Percentiles rank a stretch among this genome's conserved stretches.
Evolutionary conservation across 2,329 filamentous ascomycete genomes (phyloP).

Genomic region (Fusarium sp.): DNA sequence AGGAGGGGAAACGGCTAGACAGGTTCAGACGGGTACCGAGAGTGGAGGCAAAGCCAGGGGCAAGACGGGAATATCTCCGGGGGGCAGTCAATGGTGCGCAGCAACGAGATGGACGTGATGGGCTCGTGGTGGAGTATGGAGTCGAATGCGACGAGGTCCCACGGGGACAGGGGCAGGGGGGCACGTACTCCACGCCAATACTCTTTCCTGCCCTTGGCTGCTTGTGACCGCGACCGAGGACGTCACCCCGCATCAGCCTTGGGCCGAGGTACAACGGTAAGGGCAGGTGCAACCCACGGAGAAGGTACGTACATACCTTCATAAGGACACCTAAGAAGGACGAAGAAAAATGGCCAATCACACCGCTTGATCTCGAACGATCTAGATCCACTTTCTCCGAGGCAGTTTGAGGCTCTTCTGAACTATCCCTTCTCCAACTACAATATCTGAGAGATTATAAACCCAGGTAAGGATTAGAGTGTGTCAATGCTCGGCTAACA

Average conservation of each 20-base stretch:
- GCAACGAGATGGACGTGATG: neutral
- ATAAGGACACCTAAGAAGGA: neutral
- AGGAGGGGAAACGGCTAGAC: neutral
- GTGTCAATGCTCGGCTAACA: neutral
- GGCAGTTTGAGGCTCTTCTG: slow-evolving; percentile 35
- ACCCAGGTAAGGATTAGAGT: neutral
- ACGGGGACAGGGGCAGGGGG: neutral
- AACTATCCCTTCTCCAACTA: neutral
- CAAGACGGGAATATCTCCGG: neutral
- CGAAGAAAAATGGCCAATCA: slow-evolving; percentile 13
- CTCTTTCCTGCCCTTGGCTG: slow-evolving; percentile 5
- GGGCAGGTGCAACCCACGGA: slow-evolving; percentile 6
- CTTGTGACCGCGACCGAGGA: slow-evolving; percentile 36
- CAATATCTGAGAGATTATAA: neutral
- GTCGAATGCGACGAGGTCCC: neutral
- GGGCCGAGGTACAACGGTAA: slow-evolving; percentile 42
- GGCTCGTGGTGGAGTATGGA: neutral
- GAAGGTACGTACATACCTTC: neutral
- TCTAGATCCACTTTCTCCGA: slow-evolving; percentile 29
- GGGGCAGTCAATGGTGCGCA: neutral
- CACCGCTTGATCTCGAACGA: neutral
- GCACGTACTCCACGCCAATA: neutral
- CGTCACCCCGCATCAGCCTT: slow-evolving; percentile 45
- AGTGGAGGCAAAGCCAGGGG: slow-evolving; percentile 9
- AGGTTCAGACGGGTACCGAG: neutral